Conservation (phyloP, 495 filamentous ascomycete species). For the Oidiodendron maius region DNA sequence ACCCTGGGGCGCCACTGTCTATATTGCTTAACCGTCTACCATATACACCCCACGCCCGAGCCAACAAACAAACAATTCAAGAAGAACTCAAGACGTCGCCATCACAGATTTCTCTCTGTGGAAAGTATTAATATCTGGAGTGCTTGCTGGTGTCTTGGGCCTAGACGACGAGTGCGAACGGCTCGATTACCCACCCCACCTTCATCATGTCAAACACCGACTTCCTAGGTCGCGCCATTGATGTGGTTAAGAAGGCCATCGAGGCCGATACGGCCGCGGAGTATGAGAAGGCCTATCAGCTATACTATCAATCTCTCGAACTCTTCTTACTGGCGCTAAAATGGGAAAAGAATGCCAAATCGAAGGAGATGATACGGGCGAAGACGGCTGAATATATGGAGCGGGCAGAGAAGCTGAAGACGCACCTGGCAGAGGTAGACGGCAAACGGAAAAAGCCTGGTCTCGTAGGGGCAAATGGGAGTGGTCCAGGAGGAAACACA, state of each 20-base stretch:
- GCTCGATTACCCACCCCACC: too few relatives aligned
- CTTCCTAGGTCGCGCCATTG: slow-evolving; percentile 92
- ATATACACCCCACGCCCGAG: too few relatives aligned
- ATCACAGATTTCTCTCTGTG: too few relatives aligned
- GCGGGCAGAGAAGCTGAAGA: slow-evolving; percentile 93
- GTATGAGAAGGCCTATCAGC: slow-evolving; percentile 92
- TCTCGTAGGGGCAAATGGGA: slow-evolving; percentile 83
- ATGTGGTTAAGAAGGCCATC: slow-evolving; percentile 93
- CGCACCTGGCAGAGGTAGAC: slow-evolving; percentile 72
- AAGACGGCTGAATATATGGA: slow-evolving; percentile 98
- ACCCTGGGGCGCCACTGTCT: not conserved
- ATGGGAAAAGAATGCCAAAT: slow-evolving; percentile 96
- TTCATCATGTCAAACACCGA: slow-evolving; percentile 89
- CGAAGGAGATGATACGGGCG: slow-evolving; percentile 91
- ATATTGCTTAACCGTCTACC: too few relatives aligned
- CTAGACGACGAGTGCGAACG: too few relatives aligned
- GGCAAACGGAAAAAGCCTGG: slow-evolving; percentile 66
- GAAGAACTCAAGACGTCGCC: too few relatives aligned
- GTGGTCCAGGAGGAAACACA: slow-evolving; percentile 51
- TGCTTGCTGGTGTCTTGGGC: too few relatives aligned
- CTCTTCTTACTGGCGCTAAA: slow-evolving; percentile 95
- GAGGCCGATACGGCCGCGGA: slow-evolving; percentile 91
- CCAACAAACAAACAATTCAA: too few relatives aligned
- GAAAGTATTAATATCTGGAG: too few relatives aligned
- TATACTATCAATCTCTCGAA: slow-evolving; percentile 90